A percentile compares a stretch with the other conserved stretches of the same genome.
Conservation (phyloP, 139 green algal species). For the Micractinium sp. region DNA sequence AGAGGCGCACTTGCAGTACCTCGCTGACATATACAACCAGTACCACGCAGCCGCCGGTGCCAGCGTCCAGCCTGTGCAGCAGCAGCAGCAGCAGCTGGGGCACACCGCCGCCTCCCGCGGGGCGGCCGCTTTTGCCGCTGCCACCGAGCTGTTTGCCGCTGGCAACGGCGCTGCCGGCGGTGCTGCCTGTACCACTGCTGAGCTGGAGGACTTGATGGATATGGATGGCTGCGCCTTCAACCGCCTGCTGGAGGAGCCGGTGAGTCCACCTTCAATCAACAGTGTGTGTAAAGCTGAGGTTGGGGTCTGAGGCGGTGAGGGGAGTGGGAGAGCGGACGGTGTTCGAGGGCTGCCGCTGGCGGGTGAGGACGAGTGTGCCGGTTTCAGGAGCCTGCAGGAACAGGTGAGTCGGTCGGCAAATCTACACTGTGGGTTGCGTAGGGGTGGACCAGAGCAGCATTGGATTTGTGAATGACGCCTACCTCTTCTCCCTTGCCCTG, state of each 20-base stretch:
- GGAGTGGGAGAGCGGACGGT: neutral
- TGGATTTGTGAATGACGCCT: no score
- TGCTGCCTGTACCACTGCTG: neutral
- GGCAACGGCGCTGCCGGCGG: neutral
- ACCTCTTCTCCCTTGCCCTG: neutral
- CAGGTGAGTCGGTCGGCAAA: no score
- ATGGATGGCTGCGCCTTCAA: neutral
- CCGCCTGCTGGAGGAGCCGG: slow-evolving; percentile 1
- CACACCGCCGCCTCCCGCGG: neutral
- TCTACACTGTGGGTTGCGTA: no score
- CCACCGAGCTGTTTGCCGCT: neutral
- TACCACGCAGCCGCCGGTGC: neutral
- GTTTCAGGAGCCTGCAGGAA: neutral
- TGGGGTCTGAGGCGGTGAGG: neutral
- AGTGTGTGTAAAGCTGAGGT: neutral
- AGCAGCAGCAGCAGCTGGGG: neutral
- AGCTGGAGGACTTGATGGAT: neutral
- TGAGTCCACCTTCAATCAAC: neutral
- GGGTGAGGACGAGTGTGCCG: neutral
- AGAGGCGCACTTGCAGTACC: neutral
- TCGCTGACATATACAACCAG: neutral
- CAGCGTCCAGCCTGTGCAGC: neutral
- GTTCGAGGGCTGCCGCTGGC: neutral
- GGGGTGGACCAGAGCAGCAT: no score
- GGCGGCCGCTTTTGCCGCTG: neutral